A percentile compares a stretch with the other conserved stretches of the same genome.
Conservation (phyloP, 2,329 filamentous ascomycete species). For the Aspergillus sp. region DNA sequence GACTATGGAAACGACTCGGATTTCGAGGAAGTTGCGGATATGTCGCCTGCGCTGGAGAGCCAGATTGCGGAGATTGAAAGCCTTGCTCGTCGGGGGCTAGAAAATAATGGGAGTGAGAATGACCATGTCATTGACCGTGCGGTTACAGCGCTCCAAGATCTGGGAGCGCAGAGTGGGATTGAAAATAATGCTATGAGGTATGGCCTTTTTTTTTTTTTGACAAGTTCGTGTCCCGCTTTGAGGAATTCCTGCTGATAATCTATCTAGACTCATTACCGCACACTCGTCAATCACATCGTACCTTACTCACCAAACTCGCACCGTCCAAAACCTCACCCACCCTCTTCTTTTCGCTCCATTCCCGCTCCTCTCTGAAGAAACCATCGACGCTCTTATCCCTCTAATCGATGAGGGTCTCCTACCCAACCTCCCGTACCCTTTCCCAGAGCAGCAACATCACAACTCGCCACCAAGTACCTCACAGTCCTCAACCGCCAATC, state of each 20-base stretch:
- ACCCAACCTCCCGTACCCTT: slow-evolving; percentile 52
- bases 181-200: slow-evolving; percentile 59
- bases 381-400: slow-evolving; percentile 58
- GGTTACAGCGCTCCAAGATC: slow-evolving; percentile 52
- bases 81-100: slow-evolving; percentile 53
- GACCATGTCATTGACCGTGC: slow-evolving; percentile 55
- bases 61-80: slow-evolving; percentile 58
- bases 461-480: slow-evolving; percentile 32
- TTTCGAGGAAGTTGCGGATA: slow-evolving; percentile 51
- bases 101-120: slow-evolving; percentile 51
- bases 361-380: slow-evolving; percentile 52
- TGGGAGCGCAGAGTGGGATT: slow-evolving; percentile 56
- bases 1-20: slow-evolving; percentile 60
- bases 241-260: neutral
- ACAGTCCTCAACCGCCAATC: slow-evolving; percentile 39
- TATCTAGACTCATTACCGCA: slow-evolving; percentile 55
- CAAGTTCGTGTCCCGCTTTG: no score
- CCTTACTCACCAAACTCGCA: slow-evolving; percentile 60
- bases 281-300: slow-evolving; percentile 60
- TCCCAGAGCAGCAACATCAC: slow-evolving; percentile 30
- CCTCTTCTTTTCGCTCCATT: slow-evolving; percentile 59
- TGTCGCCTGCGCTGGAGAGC: slow-evolving; percentile 55
- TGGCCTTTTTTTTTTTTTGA: slow-evolving; percentile 12
- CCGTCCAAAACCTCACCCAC: slow-evolving; percentile 58
- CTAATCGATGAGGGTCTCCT: slow-evolving; percentile 54